Base-by-base conservation (phyloP, 495 filamentous ascomycete genomes). In the Penicillium chermesinum region DNA sequence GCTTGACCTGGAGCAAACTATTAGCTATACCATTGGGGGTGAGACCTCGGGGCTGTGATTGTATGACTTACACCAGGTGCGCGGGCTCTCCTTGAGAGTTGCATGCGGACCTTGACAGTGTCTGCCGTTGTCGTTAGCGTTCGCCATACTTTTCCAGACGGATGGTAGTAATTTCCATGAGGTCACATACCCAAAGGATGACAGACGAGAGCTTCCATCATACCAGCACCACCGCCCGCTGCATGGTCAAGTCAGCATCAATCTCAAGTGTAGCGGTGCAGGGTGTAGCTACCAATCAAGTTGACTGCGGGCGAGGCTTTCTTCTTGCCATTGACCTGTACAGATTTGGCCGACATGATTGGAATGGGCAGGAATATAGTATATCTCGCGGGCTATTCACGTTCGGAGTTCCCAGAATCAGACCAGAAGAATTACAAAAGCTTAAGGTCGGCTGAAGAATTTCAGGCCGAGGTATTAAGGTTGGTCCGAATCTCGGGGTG, bases 91-190 rank as follows among this genome's bases (percentile, higher is more conserved):
- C 86, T 78, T 22, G 93, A 97, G 22, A 99, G 84, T 73, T 99
- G 94, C 94, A 99, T 99, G 53, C 94, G 94, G 44, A 99, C 94
- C 81, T 99, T 96, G 75, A 96, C 91, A 19, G 89, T 96, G 63
- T 96, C 91, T 85, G 59, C 32, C 37, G n/a, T 32, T 33, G 52
- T 51, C 40, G 52, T 69, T 45, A 63, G 55, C 44, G 7, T 46
- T 46, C 22, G n/a, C n/a, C n/a, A n/a, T n/a, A 21, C 37, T 33
- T 32, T 14, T 30, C 39, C 22, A 14, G 17, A 14, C 21, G 30
- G 19, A 10, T 30, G 30, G 18, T 12, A n/a, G n/a, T n/a, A n/a
- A n/a, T n/a, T n/a, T n/a, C n/a, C 14, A 50, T n/a, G 7, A 66
- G 76, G 54, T 77, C 7, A 67, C 78, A 53, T 77, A 94, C 88